Conservation (phyloP, 306 rosid genomes). For the Psophocarpus tetragonolobus region DNA sequence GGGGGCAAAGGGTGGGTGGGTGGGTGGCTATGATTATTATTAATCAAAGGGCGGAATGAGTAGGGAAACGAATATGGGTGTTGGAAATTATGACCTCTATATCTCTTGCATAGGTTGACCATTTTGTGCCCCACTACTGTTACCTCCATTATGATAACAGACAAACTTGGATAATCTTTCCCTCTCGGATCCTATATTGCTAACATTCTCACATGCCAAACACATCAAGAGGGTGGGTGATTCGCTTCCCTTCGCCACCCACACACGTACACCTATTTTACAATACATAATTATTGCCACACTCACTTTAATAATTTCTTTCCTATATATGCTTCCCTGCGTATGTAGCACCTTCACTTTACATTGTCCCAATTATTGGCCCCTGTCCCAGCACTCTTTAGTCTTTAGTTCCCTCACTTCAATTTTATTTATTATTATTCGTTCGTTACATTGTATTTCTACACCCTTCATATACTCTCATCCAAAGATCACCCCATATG, state of each 20-base stretch:
- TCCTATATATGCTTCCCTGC: slow-evolving; percentile 44
- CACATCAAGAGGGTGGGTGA: slow-evolving; percentile 67
- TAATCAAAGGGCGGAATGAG: slow-evolving; percentile 75
- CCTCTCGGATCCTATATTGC: slow-evolving; percentile 24
- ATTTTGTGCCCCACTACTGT: slow-evolving; percentile 68
- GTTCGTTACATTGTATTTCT: not conserved
- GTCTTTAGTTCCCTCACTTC: not conserved
- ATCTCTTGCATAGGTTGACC: slow-evolving; percentile 87
- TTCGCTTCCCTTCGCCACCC: slow-evolving; percentile 54
- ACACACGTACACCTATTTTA: slow-evolving; percentile 53
- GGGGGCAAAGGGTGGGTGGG: slow-evolving; percentile 83
- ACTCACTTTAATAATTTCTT: slow-evolving; percentile 40
- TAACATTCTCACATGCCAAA: slow-evolving; percentile 57
- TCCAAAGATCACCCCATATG: slow-evolving; percentile 49
- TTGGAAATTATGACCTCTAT: slow-evolving; percentile 44
- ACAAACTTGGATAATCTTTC: slow-evolving; percentile 42
- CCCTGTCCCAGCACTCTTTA: slow-evolving; percentile 2
- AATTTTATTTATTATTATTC: not conserved
- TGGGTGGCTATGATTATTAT: slow-evolving; percentile 84
- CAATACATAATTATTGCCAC: slow-evolving; percentile 45
- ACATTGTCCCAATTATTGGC: slow-evolving; percentile 51
- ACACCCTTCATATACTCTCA: slow-evolving; percentile 20
- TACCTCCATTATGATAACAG: slow-evolving; percentile 48
- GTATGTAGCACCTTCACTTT: slow-evolving; percentile 37
- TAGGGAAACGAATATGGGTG: slow-evolving; percentile 58